Percentiles rank a stretch among this genome's conserved stretches.
phyloP scores from a whole-genome alignment of 176 grass and related monocot genomes.

The Echinochloa phyllopogon region DNA sequence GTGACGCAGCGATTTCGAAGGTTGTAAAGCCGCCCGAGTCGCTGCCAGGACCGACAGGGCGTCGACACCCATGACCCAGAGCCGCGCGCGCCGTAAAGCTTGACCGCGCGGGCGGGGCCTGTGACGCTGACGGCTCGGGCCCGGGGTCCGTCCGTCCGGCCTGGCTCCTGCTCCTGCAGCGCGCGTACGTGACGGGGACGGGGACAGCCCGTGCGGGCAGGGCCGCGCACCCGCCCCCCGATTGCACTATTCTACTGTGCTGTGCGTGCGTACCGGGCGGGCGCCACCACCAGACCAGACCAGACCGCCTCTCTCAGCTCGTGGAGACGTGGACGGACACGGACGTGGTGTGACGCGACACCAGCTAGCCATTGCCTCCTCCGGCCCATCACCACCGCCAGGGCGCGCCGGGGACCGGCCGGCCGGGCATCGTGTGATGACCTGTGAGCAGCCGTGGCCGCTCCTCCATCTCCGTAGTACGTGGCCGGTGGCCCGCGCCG shows the following conservation, averaged over 20 bases:
- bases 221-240: neutral
- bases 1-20: neutral
- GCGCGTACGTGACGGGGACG: conserved; percentile 20
- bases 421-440: neutral
- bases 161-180: conserved; percentile 16
- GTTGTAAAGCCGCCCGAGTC: conserved; percentile 23
- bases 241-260: neutral
- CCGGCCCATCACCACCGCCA: neutral
- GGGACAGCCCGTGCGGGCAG: neutral
- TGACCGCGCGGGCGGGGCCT: conserved; percentile 27
- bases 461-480: conserved; percentile 17
- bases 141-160: neutral
- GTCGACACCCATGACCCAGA: conserved; percentile 9
- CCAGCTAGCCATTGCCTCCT: neutral
- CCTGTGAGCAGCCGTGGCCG: conserved; percentile 34
- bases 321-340: too few species aligned
- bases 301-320: neutral
- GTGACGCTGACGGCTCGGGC: neutral
- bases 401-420: conserved; percentile 11
- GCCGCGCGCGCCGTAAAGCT: conserved; percentile 39
- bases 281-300: neutral
- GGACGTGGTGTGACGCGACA: conserved; percentile 29
- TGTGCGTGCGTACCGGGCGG: neutral
- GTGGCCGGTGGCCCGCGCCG: neutral
- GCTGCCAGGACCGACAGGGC: conserved; percentile 15